Evolutionary conservation across 805 yeast genomes (phyloP), one percentile per base, ranked within the genome.

Genomic region (Cyberlindnera xishuangbannaensis): DNA sequence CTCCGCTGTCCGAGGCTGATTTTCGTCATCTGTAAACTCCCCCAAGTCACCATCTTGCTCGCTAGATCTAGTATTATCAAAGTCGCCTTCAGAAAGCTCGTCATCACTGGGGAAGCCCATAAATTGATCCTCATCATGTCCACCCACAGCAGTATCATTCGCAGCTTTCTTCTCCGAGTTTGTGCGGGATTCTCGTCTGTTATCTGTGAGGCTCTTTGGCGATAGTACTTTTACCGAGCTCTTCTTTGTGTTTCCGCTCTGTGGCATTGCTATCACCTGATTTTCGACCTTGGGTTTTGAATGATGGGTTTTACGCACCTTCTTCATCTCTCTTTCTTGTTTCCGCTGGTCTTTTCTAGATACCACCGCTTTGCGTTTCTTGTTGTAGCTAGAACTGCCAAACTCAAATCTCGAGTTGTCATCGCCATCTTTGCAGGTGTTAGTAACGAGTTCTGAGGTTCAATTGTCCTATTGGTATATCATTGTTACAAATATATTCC

Each of bases 341-440:
- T 65, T 68, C 36, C 73, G 55, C 31, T 49, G 53, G 8, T 68
- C 72, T 33, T 62, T 67, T 50, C 74, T 57, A 6, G 62, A 53
- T 2, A 59, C 24, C 13, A 52, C 43, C 6, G 50, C 47, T 16
- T 56, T 48, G 24, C 46, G 47, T 45, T 62, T 57, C 48, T 59
- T 57, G 55, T 65, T 47, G 59, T 54, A 31, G 53, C 54, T 34
- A 43, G 43, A 29, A 9, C 35, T 30, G 17, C 48, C 48, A 9
- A 37, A 30, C 5, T 45, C 35, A 29, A 55, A 63, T 37, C 66
- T 51, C 7, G 56, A 64, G 39, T 65, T 69, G 12, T 20, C 23
- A 9, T 20, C 23, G 9, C 23, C 23, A 9, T 20, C 23, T 20
- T 9, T n/a, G n/a, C n/a, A n/a, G n/a, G n/a, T n/a, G n/a, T n/a